Base-by-base conservation (phyloP, 148 eudicot genomes). In the Rhododendron mucronatum region DNA sequence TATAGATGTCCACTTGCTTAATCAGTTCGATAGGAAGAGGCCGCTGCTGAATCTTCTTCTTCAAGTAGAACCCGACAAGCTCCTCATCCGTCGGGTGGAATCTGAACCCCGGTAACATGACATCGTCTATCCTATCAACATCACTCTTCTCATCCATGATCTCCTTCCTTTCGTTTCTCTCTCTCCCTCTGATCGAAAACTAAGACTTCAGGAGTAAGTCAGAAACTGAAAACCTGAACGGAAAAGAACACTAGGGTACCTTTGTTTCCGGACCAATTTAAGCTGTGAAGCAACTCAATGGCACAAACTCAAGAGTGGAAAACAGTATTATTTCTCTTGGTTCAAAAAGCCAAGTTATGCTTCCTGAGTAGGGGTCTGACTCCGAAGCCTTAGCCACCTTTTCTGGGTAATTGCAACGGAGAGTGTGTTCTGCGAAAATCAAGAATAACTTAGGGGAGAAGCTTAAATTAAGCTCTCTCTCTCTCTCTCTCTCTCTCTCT, bases 61-160 rank as follows among this genome's bases (percentile, higher is more conserved):
- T 92, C 73, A 94, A 88, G 82, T 94, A 94, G 86, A 92, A 94
- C 57, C 90, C 92, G 28, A 94, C 92, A 26, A 94, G 96, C 41
- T 94, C 96, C 74, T 94, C 94, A 77, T 94, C 96, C 23, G 94
- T 94, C 0, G 94, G 96, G 85, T 94, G 96, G 85, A 94, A 94
- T 28, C 96, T 90, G 85, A 94, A 94, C 18, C 96, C 96, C 2
- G 96, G 96, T 75, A 94, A 78, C 88, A 92, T 92, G 12, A 90
- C 80, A 39, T 91, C 94, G 53, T 92, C 93, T 39, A 89, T 61
- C 88, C 88, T 93, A 21, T 88, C 90, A 48, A 15, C 51, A 74
- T 90, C 91, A 86, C 57, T 85, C 80, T 80, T 89, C 47, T 85
- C 91, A 44, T 90, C 91, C 92, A 93, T 93, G 0, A 59, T 87